Evolutionary conservation across 441 rosid genomes (phyloP), one percentile per base, ranked within the genome.

Genomic region (Arabidopsis hybrid): DNA sequence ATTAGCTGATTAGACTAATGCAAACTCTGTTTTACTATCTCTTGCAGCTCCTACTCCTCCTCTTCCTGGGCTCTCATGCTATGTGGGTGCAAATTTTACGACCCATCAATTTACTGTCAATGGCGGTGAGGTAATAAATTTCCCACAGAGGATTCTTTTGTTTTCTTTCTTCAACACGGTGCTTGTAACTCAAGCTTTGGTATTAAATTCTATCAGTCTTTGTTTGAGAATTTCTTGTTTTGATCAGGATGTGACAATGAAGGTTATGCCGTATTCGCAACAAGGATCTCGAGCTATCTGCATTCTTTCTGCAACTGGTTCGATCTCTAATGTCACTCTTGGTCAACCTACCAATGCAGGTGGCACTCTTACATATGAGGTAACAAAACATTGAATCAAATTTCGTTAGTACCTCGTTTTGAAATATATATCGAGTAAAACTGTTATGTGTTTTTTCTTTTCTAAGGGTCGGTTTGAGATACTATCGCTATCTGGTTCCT

Each of bases 321-420:
- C 85, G 6, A 88, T 96, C 76, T 96, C 97, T 43, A 96, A 91
- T 75, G 99, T 93, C 72, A 93, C 99, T 7, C 94, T 96, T 77
- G 97, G 97, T 58, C 98, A 91, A 46, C 87, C 98, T 66, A 84
- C 94, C 31, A 85, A 95, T 62, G 91, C 87, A 29, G 96, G 99
- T 4, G 98, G 99, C 42, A 93, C 99, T 65, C 85, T 93, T 55
- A 93, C 99, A 2, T 93, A 93, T 45, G 97, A 96, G 98, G 99
- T 96, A 67, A 58, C 74, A 34, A 46, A 42, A 38, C 21, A 51
- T 31, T 39, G 38, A 21, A 39, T 61, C 34, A 12, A 3, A 31
- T 36, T 4, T 66, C 0, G 13, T 16, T 50, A 42, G 1, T 7
- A 2, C 40, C 26, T 9, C 36, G n/a, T 18, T 61, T 38, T 49